A percentile compares a stretch with the other conserved stretches of the same genome.
These are phyloP conservation scores for Amanita inopinata DNA, from an alignment of 768 basidiomycete genomes.

Conservation along the genomic window DNA sequence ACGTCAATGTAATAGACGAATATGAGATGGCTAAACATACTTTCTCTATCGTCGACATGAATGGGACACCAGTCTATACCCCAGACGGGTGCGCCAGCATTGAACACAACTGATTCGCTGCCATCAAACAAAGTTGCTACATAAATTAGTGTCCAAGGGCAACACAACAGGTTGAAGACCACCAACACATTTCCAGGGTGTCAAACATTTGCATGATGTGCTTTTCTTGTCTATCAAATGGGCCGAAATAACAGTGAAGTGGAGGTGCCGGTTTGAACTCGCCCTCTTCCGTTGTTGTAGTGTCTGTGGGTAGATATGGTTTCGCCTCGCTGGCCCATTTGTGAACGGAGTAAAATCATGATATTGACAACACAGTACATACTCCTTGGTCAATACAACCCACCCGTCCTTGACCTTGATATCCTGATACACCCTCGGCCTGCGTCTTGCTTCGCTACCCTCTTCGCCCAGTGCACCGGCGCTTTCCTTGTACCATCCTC, in stretches of 20 bases:
- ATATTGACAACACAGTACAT: conserved; percentile 17
- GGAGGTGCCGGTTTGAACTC: conserved; percentile 41
- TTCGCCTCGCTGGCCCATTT: conserved; percentile 37
- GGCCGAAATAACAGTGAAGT: conserved; percentile 60
- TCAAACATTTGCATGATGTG: conserved; percentile 47
- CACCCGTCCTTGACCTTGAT: conserved; percentile 35
- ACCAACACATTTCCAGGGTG: conserved; percentile 47
- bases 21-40: conserved; percentile 26
- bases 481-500: conserved; percentile 70
- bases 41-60: conserved; percentile 40
- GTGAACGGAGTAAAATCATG: conserved; percentile 9
- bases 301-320: conserved; percentile 50
- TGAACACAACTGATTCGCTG: conserved; percentile 63
- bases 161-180: neutral
- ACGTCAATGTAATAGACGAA: neutral
- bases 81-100: conserved; percentile 86
- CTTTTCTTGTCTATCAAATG: conserved; percentile 39
- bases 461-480: conserved; percentile 20
- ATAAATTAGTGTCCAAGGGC: conserved; percentile 3
- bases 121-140: conserved; percentile 52
- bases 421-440: conserved; percentile 49
- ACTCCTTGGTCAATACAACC: conserved; percentile 39
- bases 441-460: conserved; percentile 37
- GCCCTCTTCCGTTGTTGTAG: conserved; percentile 39
- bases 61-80: conserved; percentile 92